phyloP scores from a whole-genome alignment of 1,139 yeast species.

The Geotrichum aggregatum region DNA sequence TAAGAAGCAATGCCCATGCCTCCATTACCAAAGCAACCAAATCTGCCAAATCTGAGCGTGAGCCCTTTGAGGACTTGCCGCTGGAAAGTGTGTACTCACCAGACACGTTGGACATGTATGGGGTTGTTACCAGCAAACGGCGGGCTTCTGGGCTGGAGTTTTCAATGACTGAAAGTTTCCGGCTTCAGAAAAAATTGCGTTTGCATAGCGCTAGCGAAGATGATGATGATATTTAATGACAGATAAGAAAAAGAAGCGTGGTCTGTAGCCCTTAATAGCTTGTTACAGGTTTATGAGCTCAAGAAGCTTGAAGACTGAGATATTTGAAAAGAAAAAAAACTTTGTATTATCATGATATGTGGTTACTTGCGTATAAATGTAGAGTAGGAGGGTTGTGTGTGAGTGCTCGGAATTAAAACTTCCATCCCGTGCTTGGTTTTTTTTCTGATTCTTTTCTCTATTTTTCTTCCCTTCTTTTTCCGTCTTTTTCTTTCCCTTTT shows the following conservation, averaged over 20 bases:
- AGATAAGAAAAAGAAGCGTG: too few species aligned
- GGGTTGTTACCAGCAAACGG: neutral
- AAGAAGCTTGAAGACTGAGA: neutral
- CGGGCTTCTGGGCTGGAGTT: slow-evolving; percentile 6
- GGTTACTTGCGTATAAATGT: too few species aligned
- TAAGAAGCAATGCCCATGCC: too few species aligned
- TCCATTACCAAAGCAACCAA: too few species aligned
- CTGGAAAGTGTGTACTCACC: neutral
- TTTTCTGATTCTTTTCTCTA: neutral
- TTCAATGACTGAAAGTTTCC: slow-evolving; percentile 1
- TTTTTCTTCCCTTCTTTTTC: neutral
- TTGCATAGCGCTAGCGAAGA: slow-evolving; percentile 6
- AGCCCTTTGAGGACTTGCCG: neutral
- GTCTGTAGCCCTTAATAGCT: too few species aligned
- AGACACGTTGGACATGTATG: neutral
- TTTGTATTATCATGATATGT: neutral
- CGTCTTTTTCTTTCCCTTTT: too few species aligned
- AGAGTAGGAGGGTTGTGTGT: neutral
- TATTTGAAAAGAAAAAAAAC: neutral
- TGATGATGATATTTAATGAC: neutral
- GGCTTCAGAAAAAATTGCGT: slow-evolving; percentile 7
- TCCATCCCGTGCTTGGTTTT: neutral
- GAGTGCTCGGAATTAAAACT: neutral
- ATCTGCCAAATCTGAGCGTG: slow-evolving; percentile 3
- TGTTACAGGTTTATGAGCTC: too few species aligned